Evolutionary conservation across 129 eudicot genomes (phyloP), one percentile per base, ranked within the genome.

Genomic region (Lactuca sativa): DNA sequence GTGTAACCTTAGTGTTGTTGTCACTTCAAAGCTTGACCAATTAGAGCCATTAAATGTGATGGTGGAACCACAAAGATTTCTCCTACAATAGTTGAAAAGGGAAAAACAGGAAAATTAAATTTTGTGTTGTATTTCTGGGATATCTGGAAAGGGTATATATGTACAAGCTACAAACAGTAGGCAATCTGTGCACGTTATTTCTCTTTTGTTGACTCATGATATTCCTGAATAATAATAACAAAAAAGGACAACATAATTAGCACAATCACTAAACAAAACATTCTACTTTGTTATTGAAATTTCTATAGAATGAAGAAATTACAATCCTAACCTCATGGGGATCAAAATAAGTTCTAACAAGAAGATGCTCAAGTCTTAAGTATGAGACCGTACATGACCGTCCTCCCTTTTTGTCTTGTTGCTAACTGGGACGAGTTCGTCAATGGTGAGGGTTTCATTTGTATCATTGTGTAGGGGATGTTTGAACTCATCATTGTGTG

Each of bases 1-100:
- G 52, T 67, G 53, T 64, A 66, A 92, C 98, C 98, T 93, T 93
- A 95, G 78, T 93, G 95, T 74, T 93, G 98, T 69, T 93, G 98
- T 95, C 98, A 93, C 80, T 93, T 93, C 66, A 93, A 68, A 51
- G 98, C 88, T 78, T 93, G 98, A 44, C 97, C 98, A 71, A 93
- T 93, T 78, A 93, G 66, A 69, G 99, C 99, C 92, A 83, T 93
- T 56, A 93, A 71, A 18, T 93, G 92, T 66, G 99, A 93, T 56
- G 99, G 99, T 62, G 99, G 99, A 74, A 90, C 97, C 57, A 93
- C 99, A 36, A 95, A 93, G 74, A 93, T 95, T 80, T 93, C 99
- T 14, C 88, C 89, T 40, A 90, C 88, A 67, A 93, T 72, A 74
- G 90, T 95, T 93, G 90, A 67, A 84, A 80, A 74, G 33, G 4